Evolutionary conservation across 495 filamentous ascomycete genomes (phyloP).

Genomic region (Trichoderma gamsii): DNA sequence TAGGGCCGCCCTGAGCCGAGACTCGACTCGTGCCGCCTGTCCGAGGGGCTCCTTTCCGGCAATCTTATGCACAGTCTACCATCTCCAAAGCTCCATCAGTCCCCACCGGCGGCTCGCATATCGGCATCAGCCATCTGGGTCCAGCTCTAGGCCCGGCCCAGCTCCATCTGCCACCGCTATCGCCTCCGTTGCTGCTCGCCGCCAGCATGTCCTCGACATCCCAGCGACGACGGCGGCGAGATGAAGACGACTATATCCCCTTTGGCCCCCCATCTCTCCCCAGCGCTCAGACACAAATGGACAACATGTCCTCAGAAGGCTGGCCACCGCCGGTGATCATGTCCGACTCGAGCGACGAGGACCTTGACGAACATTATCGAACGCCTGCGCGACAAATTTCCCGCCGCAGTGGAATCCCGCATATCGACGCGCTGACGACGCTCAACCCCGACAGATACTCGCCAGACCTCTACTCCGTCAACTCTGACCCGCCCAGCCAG

Average conservation of each 20-base stretch:
- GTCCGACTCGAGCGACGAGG: slow-evolving; percentile 13
- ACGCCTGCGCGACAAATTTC: not conserved
- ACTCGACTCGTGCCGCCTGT: not conserved
- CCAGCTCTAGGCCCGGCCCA: not conserved
- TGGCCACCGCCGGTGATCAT: not conserved
- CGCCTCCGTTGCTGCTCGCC: not conserved
- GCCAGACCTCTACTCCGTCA: not conserved
- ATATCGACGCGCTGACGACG: not conserved
- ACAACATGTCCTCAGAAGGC: slow-evolving; percentile 6
- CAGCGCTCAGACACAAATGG: not conserved
- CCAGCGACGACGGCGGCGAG: slow-evolving; percentile 1
- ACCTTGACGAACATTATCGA: not conserved
- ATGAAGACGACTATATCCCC: slow-evolving; percentile 7
- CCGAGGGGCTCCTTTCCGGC: not conserved
- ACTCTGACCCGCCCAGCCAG: not conserved
- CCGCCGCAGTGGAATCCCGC: not conserved
- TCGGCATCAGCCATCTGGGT: not conserved
- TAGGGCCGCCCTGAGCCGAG: not conserved
- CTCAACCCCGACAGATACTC: not conserved
- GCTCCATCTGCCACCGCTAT: not conserved
- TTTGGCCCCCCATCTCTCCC: slow-evolving; percentile 3
- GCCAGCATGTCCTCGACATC: slow-evolving; percentile 4
- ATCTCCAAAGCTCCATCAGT: not conserved
- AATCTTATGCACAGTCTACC: not conserved
- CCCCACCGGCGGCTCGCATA: not conserved